Evolutionary conservation across 2,329 filamentous ascomycete genomes (phyloP).

Genomic region (Amauroascus niger): DNA sequence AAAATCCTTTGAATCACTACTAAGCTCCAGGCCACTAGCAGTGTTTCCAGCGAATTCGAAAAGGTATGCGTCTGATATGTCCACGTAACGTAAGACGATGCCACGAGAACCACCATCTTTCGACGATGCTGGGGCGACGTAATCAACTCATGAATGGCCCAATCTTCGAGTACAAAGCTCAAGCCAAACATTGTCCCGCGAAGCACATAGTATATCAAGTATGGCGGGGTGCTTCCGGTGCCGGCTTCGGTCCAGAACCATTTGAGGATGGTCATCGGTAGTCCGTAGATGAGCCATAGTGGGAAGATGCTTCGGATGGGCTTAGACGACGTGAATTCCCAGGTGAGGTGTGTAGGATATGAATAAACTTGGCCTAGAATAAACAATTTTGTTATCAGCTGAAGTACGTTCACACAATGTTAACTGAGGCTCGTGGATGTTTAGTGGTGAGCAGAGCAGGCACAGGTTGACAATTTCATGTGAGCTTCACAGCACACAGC

Average conservation of each 20-base stretch:
- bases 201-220: constrained; percentile 79
- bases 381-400: neutral
- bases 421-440: neutral
- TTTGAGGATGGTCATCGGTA: constrained; percentile 84
- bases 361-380: constrained; percentile 77
- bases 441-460: neutral
- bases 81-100: constrained; percentile 97
- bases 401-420: neutral
- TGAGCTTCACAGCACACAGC: neutral
- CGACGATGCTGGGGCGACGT: constrained; percentile 61
- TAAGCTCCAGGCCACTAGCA: constrained; percentile 85
- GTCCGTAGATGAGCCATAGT: constrained; percentile 87
- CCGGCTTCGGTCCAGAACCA: constrained; percentile 88
- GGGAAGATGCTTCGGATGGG: constrained; percentile 95
- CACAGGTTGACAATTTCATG: neutral
- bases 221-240: constrained; percentile 63
- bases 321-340: constrained; percentile 84
- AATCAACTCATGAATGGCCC: constrained; percentile 89
- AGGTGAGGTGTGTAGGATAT: constrained; percentile 81
- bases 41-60: constrained; percentile 91
- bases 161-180: constrained; percentile 95
- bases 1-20: constrained; percentile 82
- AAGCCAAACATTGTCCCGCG: constrained; percentile 84
- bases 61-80: constrained; percentile 98
- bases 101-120: constrained; percentile 70